A percentile compares a stretch with the other conserved stretches of the same genome.
Conservation (phyloP, 768 basidiomycete species). For the Podaxis sp. region DNA sequence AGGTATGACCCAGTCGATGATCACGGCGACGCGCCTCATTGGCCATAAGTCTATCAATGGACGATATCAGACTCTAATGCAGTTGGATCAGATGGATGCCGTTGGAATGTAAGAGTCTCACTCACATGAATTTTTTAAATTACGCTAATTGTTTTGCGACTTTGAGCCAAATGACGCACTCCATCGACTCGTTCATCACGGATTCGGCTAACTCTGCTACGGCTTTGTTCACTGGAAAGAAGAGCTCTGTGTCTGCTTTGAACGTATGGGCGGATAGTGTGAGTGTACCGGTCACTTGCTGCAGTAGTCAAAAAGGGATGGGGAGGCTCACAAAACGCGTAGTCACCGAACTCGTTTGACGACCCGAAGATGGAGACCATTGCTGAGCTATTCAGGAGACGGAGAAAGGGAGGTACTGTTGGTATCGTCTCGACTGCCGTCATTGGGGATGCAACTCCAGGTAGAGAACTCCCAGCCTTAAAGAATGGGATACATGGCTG, state of each 20-base stretch:
- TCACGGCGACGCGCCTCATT: constrained; percentile 43
- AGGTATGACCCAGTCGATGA: constrained; percentile 50
- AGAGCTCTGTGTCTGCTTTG: constrained; percentile 38
- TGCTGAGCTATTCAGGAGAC: constrained; percentile 39
- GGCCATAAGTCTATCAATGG: constrained; percentile 47
- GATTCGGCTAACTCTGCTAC: constrained; percentile 48
- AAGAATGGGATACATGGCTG: neutral
- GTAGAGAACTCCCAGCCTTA: constrained; percentile 18
- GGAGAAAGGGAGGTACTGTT: constrained; percentile 36
- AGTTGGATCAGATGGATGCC: constrained; percentile 46
- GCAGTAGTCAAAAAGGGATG: too few species aligned
- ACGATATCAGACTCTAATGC: constrained; percentile 43
- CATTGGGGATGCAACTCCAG: constrained; percentile 44
- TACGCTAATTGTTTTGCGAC: too few species aligned
- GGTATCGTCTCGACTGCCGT: constrained; percentile 46
- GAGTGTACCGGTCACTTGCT: constrained; percentile 11
- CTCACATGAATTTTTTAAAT: neutral
- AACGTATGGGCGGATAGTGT: constrained; percentile 44
- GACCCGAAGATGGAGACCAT: constrained; percentile 46
- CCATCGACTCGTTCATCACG: constrained; percentile 45
- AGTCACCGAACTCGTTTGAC: constrained; percentile 40
- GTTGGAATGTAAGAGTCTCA: constrained; percentile 35
- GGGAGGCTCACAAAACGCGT: neutral
- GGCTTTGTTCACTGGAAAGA: constrained; percentile 44
- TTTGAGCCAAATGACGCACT: constrained; percentile 45